A percentile compares a stretch with the other conserved stretches of the same genome.
These are phyloP conservation scores for Talaromyces thailandensis DNA, from an alignment of 495 filamentous ascomycete species.

Conservation along the genomic window DNA sequence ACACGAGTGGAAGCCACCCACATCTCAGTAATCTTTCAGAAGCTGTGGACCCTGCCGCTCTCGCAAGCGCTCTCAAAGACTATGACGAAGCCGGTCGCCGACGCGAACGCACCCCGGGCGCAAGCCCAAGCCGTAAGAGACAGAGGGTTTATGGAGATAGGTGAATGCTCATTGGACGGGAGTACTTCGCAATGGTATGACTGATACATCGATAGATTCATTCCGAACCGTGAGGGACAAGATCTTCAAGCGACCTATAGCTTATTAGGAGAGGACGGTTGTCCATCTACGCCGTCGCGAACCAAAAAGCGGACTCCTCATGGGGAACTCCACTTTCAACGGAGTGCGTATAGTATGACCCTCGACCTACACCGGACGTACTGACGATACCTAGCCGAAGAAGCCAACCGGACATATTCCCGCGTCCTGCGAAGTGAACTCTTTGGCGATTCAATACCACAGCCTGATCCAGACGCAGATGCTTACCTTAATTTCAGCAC, in stretches of 20 bases:
- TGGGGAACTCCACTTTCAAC: constrained; percentile 88
- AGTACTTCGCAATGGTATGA: background rate
- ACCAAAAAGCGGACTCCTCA: constrained; percentile 77
- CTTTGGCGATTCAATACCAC: constrained; percentile 83
- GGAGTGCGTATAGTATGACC: constrained; percentile 49
- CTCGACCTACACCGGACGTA: background rate
- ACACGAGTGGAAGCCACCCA: constrained; percentile 18
- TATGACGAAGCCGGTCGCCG: constrained; percentile 52
- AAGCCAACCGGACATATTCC: constrained; percentile 88
- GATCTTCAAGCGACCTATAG: constrained; percentile 88
- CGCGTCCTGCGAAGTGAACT: constrained; percentile 82
- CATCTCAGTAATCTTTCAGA: constrained; percentile 36
- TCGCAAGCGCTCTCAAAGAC: constrained; percentile 54
- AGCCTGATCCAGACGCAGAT: constrained; percentile 61
- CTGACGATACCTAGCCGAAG: constrained; percentile 65
- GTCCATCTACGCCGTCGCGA: constrained; percentile 81
- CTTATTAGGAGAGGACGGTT: constrained; percentile 82
- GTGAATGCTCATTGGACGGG: constrained; percentile 35
- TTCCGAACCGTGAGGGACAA: constrained; percentile 87
- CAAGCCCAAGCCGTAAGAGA: constrained; percentile 78
- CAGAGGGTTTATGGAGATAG: constrained; percentile 80
- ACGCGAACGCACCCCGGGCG: constrained; percentile 60
- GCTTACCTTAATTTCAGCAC: constrained; percentile 47
- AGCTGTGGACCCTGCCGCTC: constrained; percentile 49
- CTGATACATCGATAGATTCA: constrained; percentile 55